Evolutionary conservation across 495 filamentous ascomycete species (phyloP).

Genomic region (Penicilliopsis zonata): DNA sequence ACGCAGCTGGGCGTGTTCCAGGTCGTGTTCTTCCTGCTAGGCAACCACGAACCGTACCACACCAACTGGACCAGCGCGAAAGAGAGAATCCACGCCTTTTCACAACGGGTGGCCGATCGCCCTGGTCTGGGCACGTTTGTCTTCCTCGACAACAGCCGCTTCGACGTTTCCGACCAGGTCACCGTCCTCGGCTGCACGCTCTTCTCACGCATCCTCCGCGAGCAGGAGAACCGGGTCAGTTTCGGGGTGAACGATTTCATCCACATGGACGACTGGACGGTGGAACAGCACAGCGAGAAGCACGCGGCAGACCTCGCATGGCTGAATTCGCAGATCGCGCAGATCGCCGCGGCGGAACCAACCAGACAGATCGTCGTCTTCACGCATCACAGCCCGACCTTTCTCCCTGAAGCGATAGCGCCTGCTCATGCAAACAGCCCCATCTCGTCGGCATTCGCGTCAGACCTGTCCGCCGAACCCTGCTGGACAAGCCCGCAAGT

Average conservation of each 20-base stretch:
- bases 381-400: constrained; percentile 33
- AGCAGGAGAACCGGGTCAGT: constrained; percentile 13
- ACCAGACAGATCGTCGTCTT: constrained; percentile 24
- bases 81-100: constrained; percentile 7
- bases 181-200: constrained; percentile 38
- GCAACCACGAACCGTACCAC: constrained; percentile 40
- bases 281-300: constrained; percentile 21
- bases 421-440: constrained; percentile 20
- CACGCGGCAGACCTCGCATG: constrained; percentile 26
- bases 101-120: constrained; percentile 2
- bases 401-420: constrained; percentile 14
- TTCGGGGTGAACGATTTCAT: constrained; percentile 31
- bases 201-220: constrained; percentile 23
- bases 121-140: constrained; percentile 21
- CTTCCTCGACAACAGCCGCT: constrained; percentile 27
- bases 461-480: constrained; percentile 24
- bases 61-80: constrained; percentile 16
- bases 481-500: constrained; percentile 30
- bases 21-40: constrained; percentile 32
- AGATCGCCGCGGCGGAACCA: constrained; percentile 10
- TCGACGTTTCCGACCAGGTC: constrained; percentile 15
- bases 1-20: constrained; percentile 24
- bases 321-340: constrained; percentile 27
- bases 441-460: constrained; percentile 27
- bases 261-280: constrained; percentile 24